A percentile compares a stretch with the other conserved stretches of the same genome.
Evolutionary conservation across 2,329 filamentous ascomycete genomes (phyloP).

Genomic region (Arthroderma sp.): DNA sequence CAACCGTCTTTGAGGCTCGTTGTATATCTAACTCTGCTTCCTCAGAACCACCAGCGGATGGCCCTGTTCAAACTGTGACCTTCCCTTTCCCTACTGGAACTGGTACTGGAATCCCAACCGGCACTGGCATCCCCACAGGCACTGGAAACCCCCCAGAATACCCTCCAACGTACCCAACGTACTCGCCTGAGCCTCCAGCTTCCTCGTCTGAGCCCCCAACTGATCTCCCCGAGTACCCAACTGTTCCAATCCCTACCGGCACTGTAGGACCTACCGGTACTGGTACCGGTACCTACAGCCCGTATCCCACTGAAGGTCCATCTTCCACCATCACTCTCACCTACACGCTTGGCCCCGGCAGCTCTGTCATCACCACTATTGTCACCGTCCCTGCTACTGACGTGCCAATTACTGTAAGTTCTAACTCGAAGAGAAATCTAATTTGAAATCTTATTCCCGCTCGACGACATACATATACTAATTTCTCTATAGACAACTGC

Average conservation of each 20-base stretch:
- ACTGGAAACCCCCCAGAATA: neutral
- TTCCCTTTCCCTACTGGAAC: neutral
- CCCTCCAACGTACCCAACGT: neutral
- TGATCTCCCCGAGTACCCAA: conserved; percentile 2
- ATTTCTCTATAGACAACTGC: neutral
- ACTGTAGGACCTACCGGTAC: neutral
- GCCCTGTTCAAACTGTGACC: too few species aligned
- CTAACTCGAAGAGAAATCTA: neutral
- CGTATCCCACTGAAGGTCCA: neutral
- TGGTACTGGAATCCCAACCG: neutral
- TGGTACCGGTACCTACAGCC: neutral
- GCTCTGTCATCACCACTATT: conserved; percentile 17
- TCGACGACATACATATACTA: neutral
- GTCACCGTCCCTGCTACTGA: conserved; percentile 24
- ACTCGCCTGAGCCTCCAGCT: neutral
- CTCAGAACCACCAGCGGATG: neutral
- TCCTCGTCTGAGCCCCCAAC: too few species aligned
- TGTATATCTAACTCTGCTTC: neutral
- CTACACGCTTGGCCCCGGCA: conserved; percentile 28
- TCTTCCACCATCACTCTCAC: conserved; percentile 22
- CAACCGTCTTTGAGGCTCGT: too few species aligned
- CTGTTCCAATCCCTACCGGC: conserved; percentile 1
- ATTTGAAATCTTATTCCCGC: neutral
- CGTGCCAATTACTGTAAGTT: neutral
- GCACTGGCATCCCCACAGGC: conserved; percentile 1